Base-by-base conservation (phyloP, 768 basidiomycete genomes). In the Pulveroboletus sp. region DNA sequence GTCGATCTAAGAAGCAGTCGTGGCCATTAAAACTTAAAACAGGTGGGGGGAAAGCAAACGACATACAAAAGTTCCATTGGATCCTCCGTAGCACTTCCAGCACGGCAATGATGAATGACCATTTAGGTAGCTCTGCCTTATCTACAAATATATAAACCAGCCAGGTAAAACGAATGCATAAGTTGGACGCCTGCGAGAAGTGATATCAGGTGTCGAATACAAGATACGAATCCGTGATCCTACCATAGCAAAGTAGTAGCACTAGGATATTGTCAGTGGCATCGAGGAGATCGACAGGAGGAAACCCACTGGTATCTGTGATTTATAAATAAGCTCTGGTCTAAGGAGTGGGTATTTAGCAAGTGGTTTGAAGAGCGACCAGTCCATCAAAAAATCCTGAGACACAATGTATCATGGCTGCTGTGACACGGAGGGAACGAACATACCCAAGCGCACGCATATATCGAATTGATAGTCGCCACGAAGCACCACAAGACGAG, bases 41-140 rank as follows among this genome's bases (percentile, higher is more conserved):
- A n/a, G n/a, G n/a, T n/a, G n/a, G 34, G 14, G 31, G 25, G 34
- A 23, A 68, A 9, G 20, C 25, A 69, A 40, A 43, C 17, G 7
- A 25, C 16, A 58, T 51, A 92, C 90, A 87, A 62, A 94, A 87
- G 67, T 95, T 97, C 95, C 95, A 98, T 56, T 87, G 87, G 68
- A 82, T 81, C 45, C 95, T 76, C 37, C 95, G 72, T 6, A 90
- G 56, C 64, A 92, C 79, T 61, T 98, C 95, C 34, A 90, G 58
- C 42, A 85, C 53, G 2, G 75, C 91, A 13, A 71, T 77, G 38
- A 90, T 73, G 69, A 90, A 93, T 0, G 80, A 70, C 21, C 85
- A 78, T 29, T 29, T 24, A 86, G 38, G 46, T 76, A 67, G 54
- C 71, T 71, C 80, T 1, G 77, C 75, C 0, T 77, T 77, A 1